Percentiles rank a stretch among this genome's conserved stretches.
phyloP scores from a whole-genome alignment of 768 basidiomycete species.

The Leccinum subgranulosum region DNA sequence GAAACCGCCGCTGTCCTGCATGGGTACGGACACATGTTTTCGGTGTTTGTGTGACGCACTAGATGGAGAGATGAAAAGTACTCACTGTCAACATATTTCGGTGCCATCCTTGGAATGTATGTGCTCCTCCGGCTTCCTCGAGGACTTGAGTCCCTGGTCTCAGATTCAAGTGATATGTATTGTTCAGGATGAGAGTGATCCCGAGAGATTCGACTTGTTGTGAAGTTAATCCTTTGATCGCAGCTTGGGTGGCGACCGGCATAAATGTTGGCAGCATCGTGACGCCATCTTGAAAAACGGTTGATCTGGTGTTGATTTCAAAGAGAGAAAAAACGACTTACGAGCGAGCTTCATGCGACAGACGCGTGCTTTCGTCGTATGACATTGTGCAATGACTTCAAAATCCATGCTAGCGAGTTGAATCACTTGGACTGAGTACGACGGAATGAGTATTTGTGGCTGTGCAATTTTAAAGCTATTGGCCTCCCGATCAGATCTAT shows the following conservation, averaged over 20 bases:
- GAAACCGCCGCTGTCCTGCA: conserved; percentile 86
- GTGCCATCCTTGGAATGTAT: conserved; percentile 86
- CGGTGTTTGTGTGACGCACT: not conserved
- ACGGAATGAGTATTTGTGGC: conserved; percentile 8
- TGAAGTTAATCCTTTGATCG: conserved; percentile 87
- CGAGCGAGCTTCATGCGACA: conserved; percentile 83
- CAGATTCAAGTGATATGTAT: conserved; percentile 88
- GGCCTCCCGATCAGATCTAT: conserved; percentile 4
- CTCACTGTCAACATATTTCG: conserved; percentile 79
- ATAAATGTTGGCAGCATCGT: conserved; percentile 89
- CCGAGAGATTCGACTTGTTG: conserved; percentile 82
- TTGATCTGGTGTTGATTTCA: not conserved
- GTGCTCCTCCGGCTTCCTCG: conserved; percentile 77
- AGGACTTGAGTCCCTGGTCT: conserved; percentile 77
- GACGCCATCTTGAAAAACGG: conserved; percentile 54
- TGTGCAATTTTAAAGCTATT: conserved; percentile 1
- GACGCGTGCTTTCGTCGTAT: conserved; percentile 78
- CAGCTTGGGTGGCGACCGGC: conserved; percentile 91
- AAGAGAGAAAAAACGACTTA: conserved; percentile 33
- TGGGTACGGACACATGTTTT: not conserved
- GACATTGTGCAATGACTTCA: conserved; percentile 76
- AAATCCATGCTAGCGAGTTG: conserved; percentile 59
- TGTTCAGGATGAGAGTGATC: conserved; percentile 81
- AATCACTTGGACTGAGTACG: not conserved
- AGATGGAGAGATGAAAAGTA: conserved; percentile 3